phyloP scores from a whole-genome alignment of 164 flowering plant species.

The Stephania cephalantha region DNA sequence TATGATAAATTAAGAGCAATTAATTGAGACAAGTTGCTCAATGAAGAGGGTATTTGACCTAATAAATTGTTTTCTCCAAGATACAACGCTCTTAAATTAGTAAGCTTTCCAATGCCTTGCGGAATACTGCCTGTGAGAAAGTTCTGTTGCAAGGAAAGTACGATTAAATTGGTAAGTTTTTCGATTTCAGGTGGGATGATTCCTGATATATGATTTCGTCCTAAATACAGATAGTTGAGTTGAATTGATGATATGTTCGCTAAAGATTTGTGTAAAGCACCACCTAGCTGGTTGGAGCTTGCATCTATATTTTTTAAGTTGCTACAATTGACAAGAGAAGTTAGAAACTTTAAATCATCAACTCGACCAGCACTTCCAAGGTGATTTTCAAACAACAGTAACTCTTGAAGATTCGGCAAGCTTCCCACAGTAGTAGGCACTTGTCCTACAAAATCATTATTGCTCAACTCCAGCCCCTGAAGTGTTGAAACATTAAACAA shows the following conservation, averaged over 20 bases:
- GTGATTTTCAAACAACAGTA: not conserved
- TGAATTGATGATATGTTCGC: slow-evolving; percentile 6
- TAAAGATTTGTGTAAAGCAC: slow-evolving; percentile 4
- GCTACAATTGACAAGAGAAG: slow-evolving; percentile 7
- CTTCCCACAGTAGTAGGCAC: not conserved
- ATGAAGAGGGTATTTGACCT: slow-evolving; percentile 2
- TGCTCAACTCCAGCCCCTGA: not conserved
- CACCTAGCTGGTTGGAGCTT: not conserved
- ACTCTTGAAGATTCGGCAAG: not conserved
- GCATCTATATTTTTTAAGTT: not conserved
- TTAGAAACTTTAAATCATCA: slow-evolving; percentile 4
- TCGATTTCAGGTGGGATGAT: slow-evolving; percentile 8
- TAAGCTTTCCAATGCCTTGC: not conserved
- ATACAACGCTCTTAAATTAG: not conserved
- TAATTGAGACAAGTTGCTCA: slow-evolving; percentile 6
- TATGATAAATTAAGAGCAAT: not conserved
- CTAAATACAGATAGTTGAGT: not conserved
- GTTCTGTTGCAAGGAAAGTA: not conserved
- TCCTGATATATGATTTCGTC: not conserved
- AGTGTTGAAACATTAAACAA: slow-evolving; percentile 6
- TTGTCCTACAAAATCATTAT: not conserved
- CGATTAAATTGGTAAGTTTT: slow-evolving; percentile 3
- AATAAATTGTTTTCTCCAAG: not conserved
- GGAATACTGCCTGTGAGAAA: slow-evolving; percentile 6
- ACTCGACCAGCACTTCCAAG: slow-evolving; percentile 7